Evolutionary conservation across 345 rosid species (phyloP), one percentile per base, ranked within the genome.

Genomic region (Camelina laxa): DNA sequence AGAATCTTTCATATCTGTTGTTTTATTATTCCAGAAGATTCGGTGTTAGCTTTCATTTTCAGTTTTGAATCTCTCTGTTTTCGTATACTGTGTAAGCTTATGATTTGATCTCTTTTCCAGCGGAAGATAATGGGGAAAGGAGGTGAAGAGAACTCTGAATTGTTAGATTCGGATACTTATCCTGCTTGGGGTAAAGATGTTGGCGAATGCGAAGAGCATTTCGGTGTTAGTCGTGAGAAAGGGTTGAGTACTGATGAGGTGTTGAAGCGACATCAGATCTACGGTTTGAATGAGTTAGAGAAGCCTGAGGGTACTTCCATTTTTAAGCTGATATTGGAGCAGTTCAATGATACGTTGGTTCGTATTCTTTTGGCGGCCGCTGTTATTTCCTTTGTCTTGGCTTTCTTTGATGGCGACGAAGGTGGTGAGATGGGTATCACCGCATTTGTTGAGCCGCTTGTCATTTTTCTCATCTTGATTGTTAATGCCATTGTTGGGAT

Each of bases 391-490:
- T 91, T 93, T 69, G 86, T 93, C 27, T 76, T 93, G 57, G 98
- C 98, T 19, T 91, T 89, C 78, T 75, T 59, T 64, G 97, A 93
- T 76, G 96, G 98, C 5, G 91, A 91, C 0, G 93, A 92, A 88
- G 91, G 98, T n/a, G 96, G 91, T 49, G 94, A 93, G 81, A 89
- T 79, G 93, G 86, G 73, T 61, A 88, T 93, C 21, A 91, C 97
- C 0, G 94, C 97, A 0, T 93, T 91, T 65, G 98, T 93, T 60
- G 98, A 93, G 88, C 97, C 98, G 6, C 79, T 93, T 73, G 97
- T 93, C 49, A 93, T 93, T 59, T 93, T 93, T 82, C 74, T 93
- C 76, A 91, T 91, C 66, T 83, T 91, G 82, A 91, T 91, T 74
- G 89, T 91, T 62, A 91, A 91, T 75, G 96, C 93, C 9, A 74